Evolutionary conservation across 495 filamentous ascomycete species (phyloP).

Genomic region (Penicillium coffeae): DNA sequence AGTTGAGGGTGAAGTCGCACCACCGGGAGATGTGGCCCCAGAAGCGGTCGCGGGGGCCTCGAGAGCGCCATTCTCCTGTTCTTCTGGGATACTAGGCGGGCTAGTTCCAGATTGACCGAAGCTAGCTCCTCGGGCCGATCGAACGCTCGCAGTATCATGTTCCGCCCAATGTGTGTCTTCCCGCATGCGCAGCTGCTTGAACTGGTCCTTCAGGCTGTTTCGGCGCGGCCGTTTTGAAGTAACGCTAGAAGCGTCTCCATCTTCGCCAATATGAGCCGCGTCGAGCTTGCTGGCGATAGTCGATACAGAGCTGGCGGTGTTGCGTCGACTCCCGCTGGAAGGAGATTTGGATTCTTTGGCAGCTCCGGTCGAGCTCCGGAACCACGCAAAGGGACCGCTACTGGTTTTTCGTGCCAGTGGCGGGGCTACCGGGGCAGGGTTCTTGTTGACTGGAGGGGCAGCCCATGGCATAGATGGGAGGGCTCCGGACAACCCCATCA

Average conservation of each 20-base stretch:
- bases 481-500: conserved; percentile 47
- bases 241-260: conserved; percentile 44
- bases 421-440: conserved; percentile 37
- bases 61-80: conserved; percentile 42
- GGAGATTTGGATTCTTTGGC: conserved; percentile 58
- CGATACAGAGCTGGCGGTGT: conserved; percentile 71
- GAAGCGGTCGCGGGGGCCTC: conserved; percentile 27
- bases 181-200: conserved; percentile 75
- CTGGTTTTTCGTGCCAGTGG: conserved; percentile 63
- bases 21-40: conserved; percentile 47
- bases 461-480: conserved; percentile 54
- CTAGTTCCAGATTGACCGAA: conserved; percentile 50
- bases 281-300: conserved; percentile 72
- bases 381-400: conserved; percentile 80
- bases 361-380: conserved; percentile 57
- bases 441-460: conserved; percentile 37
- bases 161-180: conserved; percentile 65
- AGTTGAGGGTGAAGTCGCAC: conserved; percentile 36
- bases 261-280: conserved; percentile 61
- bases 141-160: conserved; percentile 31
- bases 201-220: conserved; percentile 77
- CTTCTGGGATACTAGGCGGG: conserved; percentile 52
- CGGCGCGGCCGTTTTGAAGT: conserved; percentile 47
- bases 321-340: conserved; percentile 51
- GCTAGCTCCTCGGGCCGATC: conserved; percentile 41